phyloP scores from a whole-genome alignment of 2,329 filamentous ascomycete genomes.

The Arthroderma sp. region DNA sequence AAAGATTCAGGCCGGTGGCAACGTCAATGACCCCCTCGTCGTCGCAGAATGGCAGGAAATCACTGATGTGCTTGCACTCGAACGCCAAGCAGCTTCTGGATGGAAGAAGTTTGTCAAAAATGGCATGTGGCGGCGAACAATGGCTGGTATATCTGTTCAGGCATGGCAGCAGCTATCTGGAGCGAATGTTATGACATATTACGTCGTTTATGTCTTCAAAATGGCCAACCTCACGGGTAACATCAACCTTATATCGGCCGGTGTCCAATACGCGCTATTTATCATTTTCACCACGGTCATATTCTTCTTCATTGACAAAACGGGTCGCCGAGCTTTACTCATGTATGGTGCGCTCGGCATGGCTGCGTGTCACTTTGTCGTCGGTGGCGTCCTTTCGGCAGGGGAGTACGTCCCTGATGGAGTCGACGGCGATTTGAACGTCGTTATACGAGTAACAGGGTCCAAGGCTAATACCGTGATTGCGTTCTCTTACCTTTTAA shows the following conservation, averaged over 20 bases:
- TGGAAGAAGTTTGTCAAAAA: slow-evolving; percentile 34
- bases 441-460: slow-evolving; percentile 41
- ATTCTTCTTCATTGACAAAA: slow-evolving; percentile 14
- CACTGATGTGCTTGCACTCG: slow-evolving; percentile 11
- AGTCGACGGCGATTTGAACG: slow-evolving; percentile 37
- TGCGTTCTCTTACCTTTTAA: slow-evolving; percentile 51
- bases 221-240: slow-evolving; percentile 26
- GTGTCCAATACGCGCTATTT: slow-evolving; percentile 24
- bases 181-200: slow-evolving; percentile 27
- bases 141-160: slow-evolving; percentile 44
- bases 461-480: slow-evolving; percentile 48
- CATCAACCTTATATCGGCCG: slow-evolving; percentile 20
- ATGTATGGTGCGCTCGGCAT: slow-evolving; percentile 11
- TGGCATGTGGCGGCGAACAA: slow-evolving; percentile 47
- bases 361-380: slow-evolving; percentile 23
- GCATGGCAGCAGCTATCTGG: slow-evolving; percentile 41
- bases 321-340: slow-evolving; percentile 9
- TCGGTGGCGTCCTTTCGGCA: slow-evolving; percentile 32
- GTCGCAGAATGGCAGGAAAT: slow-evolving; percentile 49
- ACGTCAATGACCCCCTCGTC: slow-evolving; percentile 26
- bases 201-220: slow-evolving; percentile 27
- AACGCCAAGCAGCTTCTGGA: slow-evolving; percentile 24
- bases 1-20: slow-evolving; percentile 43
- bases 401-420: slow-evolving; percentile 32
- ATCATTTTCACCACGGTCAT: slow-evolving; percentile 18